phyloP scores from a whole-genome alignment of 176 grass and related monocot genomes.

The Puccinellia tenuiflora region DNA sequence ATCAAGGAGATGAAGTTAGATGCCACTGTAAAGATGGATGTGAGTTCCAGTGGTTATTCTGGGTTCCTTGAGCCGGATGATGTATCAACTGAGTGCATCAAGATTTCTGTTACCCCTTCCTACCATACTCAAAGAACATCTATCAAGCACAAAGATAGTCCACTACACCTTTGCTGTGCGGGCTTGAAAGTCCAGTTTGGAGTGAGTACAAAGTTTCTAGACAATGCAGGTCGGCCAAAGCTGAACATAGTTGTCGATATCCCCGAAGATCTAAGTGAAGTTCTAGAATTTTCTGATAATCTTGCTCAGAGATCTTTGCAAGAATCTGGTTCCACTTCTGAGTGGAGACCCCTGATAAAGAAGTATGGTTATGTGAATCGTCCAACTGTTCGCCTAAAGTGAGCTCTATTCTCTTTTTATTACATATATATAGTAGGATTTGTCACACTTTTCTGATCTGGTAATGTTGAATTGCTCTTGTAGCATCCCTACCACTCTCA shows the following conservation, averaged over 20 bases:
- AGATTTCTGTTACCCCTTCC: conserved; percentile 31
- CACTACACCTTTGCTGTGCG: conserved; percentile 53
- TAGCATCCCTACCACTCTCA: conserved; percentile 64
- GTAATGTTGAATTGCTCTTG: conserved; percentile 16
- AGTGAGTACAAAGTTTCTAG: conserved; percentile 59
- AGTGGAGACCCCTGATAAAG: conserved; percentile 74
- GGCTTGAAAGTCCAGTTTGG: conserved; percentile 58
- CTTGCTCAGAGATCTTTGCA: conserved; percentile 47
- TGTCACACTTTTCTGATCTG: not conserved
- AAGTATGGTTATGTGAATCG: conserved; percentile 58
- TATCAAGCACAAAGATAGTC: conserved; percentile 51
- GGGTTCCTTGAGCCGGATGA: conserved; percentile 56
- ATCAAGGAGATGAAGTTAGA: conserved; percentile 65
- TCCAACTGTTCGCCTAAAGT: conserved; percentile 72
- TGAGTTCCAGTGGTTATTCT: conserved; percentile 48
- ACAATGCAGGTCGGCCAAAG: conserved; percentile 66
- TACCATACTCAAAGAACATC: conserved; percentile 37
- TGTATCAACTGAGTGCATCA: conserved; percentile 56
- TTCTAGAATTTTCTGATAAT: conserved; percentile 70
- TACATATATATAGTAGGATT: not conserved
- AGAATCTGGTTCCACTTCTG: conserved; percentile 67
- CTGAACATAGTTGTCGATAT: conserved; percentile 61
- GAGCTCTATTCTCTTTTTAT: conserved; percentile 21
- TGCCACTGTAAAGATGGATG: conserved; percentile 25
- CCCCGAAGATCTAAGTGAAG: conserved; percentile 56